Percentiles rank a stretch among this genome's conserved stretches.
These are phyloP conservation scores for Sugiyamaella smithiae DNA, from an alignment of 805 yeast species.

Conservation along the genomic window DNA sequence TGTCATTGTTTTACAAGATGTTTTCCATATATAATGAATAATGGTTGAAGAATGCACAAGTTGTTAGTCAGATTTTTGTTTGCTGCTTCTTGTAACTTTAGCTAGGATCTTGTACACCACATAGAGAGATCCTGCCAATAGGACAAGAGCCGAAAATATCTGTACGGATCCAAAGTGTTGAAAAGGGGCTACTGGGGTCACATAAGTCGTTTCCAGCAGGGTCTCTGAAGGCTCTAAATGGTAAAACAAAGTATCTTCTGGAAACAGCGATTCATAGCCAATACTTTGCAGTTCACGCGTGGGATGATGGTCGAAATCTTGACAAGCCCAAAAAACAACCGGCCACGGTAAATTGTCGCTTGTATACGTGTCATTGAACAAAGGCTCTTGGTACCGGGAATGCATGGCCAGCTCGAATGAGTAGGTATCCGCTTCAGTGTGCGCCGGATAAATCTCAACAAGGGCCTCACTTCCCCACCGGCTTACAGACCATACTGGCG, in stretches of 20 bases:
- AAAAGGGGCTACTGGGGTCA: slow-evolving; percentile 45
- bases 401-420: slow-evolving; percentile 45
- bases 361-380: slow-evolving; percentile 20
- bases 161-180: slow-evolving; percentile 35
- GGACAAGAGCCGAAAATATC: slow-evolving; percentile 35
- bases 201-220: slow-evolving; percentile 26
- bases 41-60: no score
- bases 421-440: slow-evolving; percentile 23
- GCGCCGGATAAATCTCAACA: slow-evolving; percentile 33
- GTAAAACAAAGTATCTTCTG: slow-evolving; percentile 44
- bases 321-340: slow-evolving; percentile 51
- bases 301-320: slow-evolving; percentile 38
- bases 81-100: slow-evolving; percentile 7
- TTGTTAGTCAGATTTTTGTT: neutral
- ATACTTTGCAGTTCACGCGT: slow-evolving; percentile 38
- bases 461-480: slow-evolving; percentile 49
- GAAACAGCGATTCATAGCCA: slow-evolving; percentile 49
- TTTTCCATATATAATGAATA: no score
- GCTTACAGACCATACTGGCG: slow-evolving; percentile 48
- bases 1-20: no score
- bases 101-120: slow-evolving; percentile 27
- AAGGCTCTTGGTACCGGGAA: slow-evolving; percentile 50
- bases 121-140: slow-evolving; percentile 37
- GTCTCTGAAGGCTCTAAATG: slow-evolving; percentile 29
- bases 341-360: slow-evolving; percentile 38